Evolutionary conservation across 805 yeast genomes (phyloP).

Genomic region (Geotrichum ghanense): DNA sequence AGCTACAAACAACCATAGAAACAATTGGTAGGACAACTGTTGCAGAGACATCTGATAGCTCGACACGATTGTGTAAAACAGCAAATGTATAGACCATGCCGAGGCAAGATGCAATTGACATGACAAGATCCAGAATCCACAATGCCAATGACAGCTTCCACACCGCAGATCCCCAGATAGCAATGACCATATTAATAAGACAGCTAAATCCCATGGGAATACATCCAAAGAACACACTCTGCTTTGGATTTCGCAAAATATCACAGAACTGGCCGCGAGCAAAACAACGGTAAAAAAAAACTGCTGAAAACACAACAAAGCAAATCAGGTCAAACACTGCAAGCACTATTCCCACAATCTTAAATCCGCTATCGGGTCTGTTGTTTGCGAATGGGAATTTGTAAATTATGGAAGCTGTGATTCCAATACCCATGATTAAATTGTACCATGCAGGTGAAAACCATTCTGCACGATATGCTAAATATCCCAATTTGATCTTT

Average conservation of each 20-base stretch:
- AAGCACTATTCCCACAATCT: conserved; percentile 43
- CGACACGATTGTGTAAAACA: conserved; percentile 25
- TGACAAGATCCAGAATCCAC: conserved; percentile 60
- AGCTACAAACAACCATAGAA: conserved; percentile 62
- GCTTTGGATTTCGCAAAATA: conserved; percentile 31
- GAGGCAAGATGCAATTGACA: conserved; percentile 52
- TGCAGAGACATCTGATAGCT: conserved; percentile 35
- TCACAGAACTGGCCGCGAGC: conserved; percentile 12
- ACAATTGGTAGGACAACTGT: conserved; percentile 66
- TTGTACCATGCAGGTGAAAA: conserved; percentile 40
- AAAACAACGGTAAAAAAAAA: background rate
- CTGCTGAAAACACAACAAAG: background rate
- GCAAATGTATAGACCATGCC: conserved; percentile 43
- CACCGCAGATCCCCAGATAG: conserved; percentile 29
- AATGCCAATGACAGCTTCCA: conserved; percentile 47
- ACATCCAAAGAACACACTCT: conserved; percentile 63
- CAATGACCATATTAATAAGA: conserved; percentile 44
- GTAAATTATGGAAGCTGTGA: conserved; percentile 48
- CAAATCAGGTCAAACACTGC: background rate
- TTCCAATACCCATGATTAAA: conserved; percentile 79
- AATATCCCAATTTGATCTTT: background rate
- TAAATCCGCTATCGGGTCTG: conserved; percentile 43
- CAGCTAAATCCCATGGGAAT: conserved; percentile 72
- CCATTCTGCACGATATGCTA: conserved; percentile 5
- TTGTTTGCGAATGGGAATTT: conserved; percentile 51